Evolutionary conservation across 106 monocot genomes (phyloP), one percentile per base, ranked within the genome.

Genomic region (Dendrobium nobile): DNA sequence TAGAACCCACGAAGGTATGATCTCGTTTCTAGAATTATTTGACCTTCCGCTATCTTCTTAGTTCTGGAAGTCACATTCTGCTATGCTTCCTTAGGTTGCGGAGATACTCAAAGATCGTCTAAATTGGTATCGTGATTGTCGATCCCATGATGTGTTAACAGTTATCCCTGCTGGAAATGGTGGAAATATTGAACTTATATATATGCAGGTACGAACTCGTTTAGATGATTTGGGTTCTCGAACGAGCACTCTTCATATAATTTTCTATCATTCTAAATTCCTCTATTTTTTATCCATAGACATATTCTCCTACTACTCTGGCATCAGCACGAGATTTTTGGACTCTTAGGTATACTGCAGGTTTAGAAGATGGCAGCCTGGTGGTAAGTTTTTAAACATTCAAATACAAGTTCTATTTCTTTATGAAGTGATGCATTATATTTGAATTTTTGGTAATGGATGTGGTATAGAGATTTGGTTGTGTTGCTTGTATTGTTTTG

Each of bases 61-160:
- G 20, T 20, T 74, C 10, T 17, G 43, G 2, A 44, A 74, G 7
- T 44, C 74, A 74, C 41, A 19, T 44, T 19, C 1, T 24, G 19
- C 15, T 13, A 58, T 65, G 73, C 19, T 80, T 68, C 43, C 56
- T 59, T 83, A 95, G 95, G 95, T 95, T 19, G 95, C 91, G 28
- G 95, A 89, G 84, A 85, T 92, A 61, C 86, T 95, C 37, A 95
- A 95, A 89, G 95, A 92, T 85, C 92, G 92, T 77, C 82, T 82
- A 33, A 91, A 90, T 73, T 95, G 95, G 95, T 95, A 80, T 84
- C 92, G 92, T 19, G 95, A 95, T 78, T 95, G 95, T 33, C 90
- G 95, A 11, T 83, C 80, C 59, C 84, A 89, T 79, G 92, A 92
- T 82, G 89, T 92, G 77, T 68, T 89, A 26, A 90, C 87, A 26